A percentile compares a stretch with the other conserved stretches of the same genome.
phyloP scores from a whole-genome alignment of 305 asterid genomes.

The Fraxinus albicans region DNA sequence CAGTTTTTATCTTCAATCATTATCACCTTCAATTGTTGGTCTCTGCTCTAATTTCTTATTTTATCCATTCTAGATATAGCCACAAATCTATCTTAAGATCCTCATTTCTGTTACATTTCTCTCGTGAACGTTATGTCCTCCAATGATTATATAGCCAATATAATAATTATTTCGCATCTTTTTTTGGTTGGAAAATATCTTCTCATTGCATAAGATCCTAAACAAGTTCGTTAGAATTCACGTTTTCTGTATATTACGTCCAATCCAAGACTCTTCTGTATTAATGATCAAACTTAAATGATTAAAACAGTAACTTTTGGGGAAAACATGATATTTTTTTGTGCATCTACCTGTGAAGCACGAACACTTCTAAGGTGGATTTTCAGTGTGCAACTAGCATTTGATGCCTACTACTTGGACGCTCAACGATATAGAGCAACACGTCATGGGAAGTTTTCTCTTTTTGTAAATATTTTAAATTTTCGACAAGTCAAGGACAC shows the following conservation, averaged over 20 bases:
- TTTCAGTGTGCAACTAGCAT: background rate
- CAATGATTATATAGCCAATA: background rate
- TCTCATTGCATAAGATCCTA: background rate
- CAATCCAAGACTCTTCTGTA: background rate
- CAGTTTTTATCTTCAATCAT: background rate
- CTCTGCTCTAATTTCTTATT: background rate
- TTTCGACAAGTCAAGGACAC: background rate
- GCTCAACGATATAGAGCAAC: background rate
- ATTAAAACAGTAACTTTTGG: background rate
- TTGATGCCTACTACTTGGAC: background rate
- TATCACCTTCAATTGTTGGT: background rate
- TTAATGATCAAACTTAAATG: background rate
- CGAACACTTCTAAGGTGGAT: background rate
- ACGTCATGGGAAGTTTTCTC: background rate
- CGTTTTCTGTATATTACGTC: background rate
- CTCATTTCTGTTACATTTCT: background rate
- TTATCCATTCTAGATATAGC: background rate
- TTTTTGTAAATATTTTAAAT: background rate
- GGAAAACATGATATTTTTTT: background rate
- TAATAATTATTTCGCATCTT: background rate
- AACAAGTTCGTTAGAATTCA: background rate
- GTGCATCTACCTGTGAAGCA: background rate
- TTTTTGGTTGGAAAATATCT: background rate
- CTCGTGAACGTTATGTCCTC: background rate
- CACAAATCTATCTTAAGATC: background rate